A percentile compares a stretch with the other conserved stretches of the same genome.
These are phyloP conservation scores for Pyrus bretschneideri DNA, from an alignment of 306 rosid species.

Conservation along the genomic window DNA sequence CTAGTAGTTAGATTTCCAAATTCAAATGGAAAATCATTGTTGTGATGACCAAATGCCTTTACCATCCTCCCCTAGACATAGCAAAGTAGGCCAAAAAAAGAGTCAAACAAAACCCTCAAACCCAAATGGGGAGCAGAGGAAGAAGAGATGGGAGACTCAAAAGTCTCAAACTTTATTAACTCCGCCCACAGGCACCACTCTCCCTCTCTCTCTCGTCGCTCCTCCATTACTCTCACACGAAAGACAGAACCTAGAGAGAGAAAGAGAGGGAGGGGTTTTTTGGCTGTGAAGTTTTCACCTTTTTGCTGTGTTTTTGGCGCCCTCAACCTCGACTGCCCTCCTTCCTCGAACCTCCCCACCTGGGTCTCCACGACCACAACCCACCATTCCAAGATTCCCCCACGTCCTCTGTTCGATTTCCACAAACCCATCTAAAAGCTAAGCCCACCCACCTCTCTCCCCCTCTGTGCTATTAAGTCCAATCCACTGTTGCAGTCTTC, in stretches of 20 bases:
- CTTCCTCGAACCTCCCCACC: neutral
- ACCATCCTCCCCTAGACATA: too few relatives aligned
- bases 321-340: neutral
- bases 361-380: neutral
- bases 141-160: neutral
- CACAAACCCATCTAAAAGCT: neutral
- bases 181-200: too few relatives aligned
- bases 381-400: slow-evolving; percentile 5
- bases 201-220: too few relatives aligned
- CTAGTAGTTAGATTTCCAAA: too few relatives aligned
- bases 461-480: neutral
- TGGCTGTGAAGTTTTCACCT: neutral
- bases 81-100: neutral
- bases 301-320: neutral
- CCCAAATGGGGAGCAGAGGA: neutral
- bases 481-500: neutral
- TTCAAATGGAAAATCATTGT: neutral
- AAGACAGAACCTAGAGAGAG: neutral
- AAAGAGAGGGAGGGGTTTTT: neutral
- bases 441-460: neutral
- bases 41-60: neutral
- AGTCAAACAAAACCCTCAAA: neutral
- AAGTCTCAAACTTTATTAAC: too few relatives aligned
- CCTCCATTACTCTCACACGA: neutral
- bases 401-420: slow-evolving; percentile 28